Conservation (phyloP, 441 rosid genomes). For the Bocquillonia castaneifolia region DNA sequence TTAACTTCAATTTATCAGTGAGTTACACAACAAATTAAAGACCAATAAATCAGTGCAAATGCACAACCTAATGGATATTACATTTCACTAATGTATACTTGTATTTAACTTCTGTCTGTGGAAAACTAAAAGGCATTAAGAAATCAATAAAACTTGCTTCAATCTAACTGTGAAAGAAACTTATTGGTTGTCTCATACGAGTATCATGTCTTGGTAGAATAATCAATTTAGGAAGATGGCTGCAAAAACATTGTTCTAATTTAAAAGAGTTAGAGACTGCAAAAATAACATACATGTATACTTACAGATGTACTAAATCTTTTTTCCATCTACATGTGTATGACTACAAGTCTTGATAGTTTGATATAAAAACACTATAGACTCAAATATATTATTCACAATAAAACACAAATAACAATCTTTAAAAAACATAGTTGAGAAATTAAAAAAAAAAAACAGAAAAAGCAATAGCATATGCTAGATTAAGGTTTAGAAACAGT, state of each 20-base stretch:
- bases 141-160: not conserved
- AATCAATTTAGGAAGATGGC: not conserved
- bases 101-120: not conserved
- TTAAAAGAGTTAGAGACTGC: not conserved
- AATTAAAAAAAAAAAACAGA: too few relatives aligned
- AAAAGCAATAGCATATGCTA: not conserved
- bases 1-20: not conserved
- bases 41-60: not conserved
- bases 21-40: not conserved
- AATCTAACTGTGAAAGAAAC: not conserved
- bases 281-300: not conserved
- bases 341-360: not conserved
- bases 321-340: not conserved
- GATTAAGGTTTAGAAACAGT: slow-evolving; percentile 6
- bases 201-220: not conserved
- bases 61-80: not conserved
- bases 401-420: not conserved
- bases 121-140: not conserved
- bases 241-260: not conserved
- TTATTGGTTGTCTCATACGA: not conserved
- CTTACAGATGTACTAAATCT: not conserved
- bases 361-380: not conserved
- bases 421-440: too few relatives aligned
- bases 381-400: not conserved
- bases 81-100: not conserved